Evolutionary conservation across 768 basidiomycete species (phyloP).

Genomic region (Russula earlei): DNA sequence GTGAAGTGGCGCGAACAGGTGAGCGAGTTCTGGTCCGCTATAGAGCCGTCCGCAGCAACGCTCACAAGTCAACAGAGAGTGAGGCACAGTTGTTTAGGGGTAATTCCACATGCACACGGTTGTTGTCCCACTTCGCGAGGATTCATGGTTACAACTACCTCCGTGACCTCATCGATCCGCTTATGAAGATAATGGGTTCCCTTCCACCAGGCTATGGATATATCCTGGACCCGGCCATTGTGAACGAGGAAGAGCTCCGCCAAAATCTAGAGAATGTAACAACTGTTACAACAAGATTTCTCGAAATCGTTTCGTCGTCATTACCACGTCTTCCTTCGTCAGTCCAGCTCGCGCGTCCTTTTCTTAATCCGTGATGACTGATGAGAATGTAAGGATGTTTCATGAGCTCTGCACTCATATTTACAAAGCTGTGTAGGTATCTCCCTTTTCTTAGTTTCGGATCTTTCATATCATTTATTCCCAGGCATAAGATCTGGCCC

Average conservation of each 20-base stretch:
- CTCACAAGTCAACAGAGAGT: slow-evolving; percentile 40
- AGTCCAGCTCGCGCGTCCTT: slow-evolving; percentile 25
- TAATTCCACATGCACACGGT: slow-evolving; percentile 80
- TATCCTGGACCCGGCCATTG: slow-evolving; percentile 65
- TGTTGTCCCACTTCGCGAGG: slow-evolving; percentile 77
- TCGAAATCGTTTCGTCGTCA: slow-evolving; percentile 66
- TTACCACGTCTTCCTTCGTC: slow-evolving; percentile 64
- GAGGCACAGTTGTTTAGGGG: slow-evolving; percentile 79
- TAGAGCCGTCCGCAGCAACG: neutral
- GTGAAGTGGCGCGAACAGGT: slow-evolving; percentile 77
- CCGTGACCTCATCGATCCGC: slow-evolving; percentile 65
- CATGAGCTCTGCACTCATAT: slow-evolving; percentile 84
- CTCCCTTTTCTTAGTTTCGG: neutral
- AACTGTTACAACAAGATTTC: slow-evolving; percentile 63
- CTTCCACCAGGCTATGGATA: slow-evolving; percentile 68
- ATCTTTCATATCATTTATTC: slow-evolving; percentile 28
- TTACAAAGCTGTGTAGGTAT: slow-evolving; percentile 60
- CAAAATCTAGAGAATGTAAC: slow-evolving; percentile 66
- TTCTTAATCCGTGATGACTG: slow-evolving; percentile 18
- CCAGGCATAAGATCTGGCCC: slow-evolving; percentile 60
- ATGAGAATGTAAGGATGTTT: slow-evolving; percentile 49
- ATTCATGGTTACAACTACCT: slow-evolving; percentile 91
- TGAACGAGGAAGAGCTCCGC: slow-evolving; percentile 45
- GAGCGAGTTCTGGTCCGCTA: slow-evolving; percentile 4
- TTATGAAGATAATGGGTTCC: slow-evolving; percentile 64